These are phyloP conservation scores for Begonia masoniana DNA, from an alignment of 306 rosid genomes.

Conservation along the genomic window DNA sequence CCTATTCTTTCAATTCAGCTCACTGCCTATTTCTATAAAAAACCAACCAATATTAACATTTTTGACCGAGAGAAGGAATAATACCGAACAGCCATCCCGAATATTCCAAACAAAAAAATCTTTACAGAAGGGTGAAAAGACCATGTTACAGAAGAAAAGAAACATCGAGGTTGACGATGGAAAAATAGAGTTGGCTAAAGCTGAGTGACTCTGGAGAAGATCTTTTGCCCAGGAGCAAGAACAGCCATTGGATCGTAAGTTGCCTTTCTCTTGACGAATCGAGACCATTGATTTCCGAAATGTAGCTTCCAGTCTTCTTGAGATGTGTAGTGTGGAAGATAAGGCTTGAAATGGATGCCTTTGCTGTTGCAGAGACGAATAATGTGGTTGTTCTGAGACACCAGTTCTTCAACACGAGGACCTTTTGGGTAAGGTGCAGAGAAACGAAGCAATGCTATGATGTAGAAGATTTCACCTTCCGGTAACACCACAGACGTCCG, in stretches of 20 bases:
- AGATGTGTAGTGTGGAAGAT: conserved; percentile 70
- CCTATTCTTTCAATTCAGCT: too few species aligned
- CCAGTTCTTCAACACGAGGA: conserved; percentile 29
- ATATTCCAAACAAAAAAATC: not conserved
- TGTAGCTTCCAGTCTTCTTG: conserved; percentile 68
- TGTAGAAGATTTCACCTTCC: conserved; percentile 71
- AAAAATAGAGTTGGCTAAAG: conserved; percentile 3
- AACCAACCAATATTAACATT: not conserved
- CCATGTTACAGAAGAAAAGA: not conserved
- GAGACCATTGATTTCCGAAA: conserved; percentile 60
- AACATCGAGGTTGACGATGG: not conserved
- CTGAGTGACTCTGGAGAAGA: conserved; percentile 36
- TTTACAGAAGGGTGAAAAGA: not conserved
- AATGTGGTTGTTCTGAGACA: conserved; percentile 58
- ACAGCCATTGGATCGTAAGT: conserved; percentile 69
- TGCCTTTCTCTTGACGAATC: conserved; percentile 40
- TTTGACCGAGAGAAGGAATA: too few species aligned
- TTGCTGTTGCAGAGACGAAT: conserved; percentile 30
- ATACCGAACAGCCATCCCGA: not conserved
- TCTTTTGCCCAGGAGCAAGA: conserved; percentile 84
- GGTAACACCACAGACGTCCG: conserved; percentile 73
- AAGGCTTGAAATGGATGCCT: conserved; percentile 59
- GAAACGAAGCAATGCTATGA: conserved; percentile 69
- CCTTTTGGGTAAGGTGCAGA: conserved; percentile 43
- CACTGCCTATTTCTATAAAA: too few species aligned